Base-by-base conservation (phyloP, 768 basidiomycete genomes). In the Nidularia sp. region DNA sequence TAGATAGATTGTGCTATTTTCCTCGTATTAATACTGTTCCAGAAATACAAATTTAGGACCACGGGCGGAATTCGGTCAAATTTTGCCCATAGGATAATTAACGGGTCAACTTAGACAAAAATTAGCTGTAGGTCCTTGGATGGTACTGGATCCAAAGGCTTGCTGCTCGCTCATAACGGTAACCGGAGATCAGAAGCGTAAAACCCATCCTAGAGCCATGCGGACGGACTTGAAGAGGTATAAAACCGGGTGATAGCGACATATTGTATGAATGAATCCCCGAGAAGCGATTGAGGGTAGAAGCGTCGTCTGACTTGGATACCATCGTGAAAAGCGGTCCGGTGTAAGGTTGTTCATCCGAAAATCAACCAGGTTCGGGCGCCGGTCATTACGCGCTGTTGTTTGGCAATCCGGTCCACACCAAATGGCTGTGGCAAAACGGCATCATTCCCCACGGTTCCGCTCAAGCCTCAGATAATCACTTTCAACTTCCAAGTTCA, bases 31-130 rank as follows among this genome's bases (percentile, higher is more conserved):
- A 25, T 25, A 25, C 25, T 25, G 25, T 25, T 25, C 25, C 25
- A 25, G 25, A 25, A 3, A 25, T 25, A 3, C 10, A 45, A 45
- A 29, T 45, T 13, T 22, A 45, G 44, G 9, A 45, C 12, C 44
- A 45, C 60, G 64, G 64, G 41, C 52, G 60, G 60, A 65, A 60
- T 60, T 65, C 63, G 63, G 64, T 48, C 34, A 52, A 55, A 53
- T 32, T n/a, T 15, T 47, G 55, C 48, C 33, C 34, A 53, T 50
- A 57, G 64, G 64, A 57, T 58, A 60, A 65, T 60, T 54, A 12
- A 34, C 61, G 59, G 61, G 49, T 35, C 57, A 58, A 55, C 33
- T 25, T 25, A 25, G 25, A 25, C 25, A 25, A 25, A 25, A 25
- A 25, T 25, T 25, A 3, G 25, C 25, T 25, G 25, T 25, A 25